Base-by-base conservation (phyloP, 2,329 filamentous ascomycete species). In the Dactylellina drechsleri region DNA sequence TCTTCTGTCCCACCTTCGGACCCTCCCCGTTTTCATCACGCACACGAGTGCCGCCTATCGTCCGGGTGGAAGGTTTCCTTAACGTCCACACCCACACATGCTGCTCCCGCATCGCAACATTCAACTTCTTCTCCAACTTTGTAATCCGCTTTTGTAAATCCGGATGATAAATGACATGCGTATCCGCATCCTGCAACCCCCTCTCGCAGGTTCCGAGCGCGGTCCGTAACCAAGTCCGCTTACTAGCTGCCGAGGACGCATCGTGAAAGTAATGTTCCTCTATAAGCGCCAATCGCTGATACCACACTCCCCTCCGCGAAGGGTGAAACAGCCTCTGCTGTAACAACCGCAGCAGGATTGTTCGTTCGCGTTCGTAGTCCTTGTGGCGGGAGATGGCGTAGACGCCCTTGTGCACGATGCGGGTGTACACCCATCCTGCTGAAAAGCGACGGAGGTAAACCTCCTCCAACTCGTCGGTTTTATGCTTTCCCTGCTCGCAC, bases 181-280 rank as follows among this genome's bases (percentile, higher is more conserved):
- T 96, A 67, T 95, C 87, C 28, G 89, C 88, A 79, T 99, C 95
- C 80, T 97, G 90, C 0, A 99, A 85, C 0, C 92, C 95, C 47
- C 87, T 84, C 81, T 97, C 93, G 80, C 95, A 98, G 0, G 95
- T 99, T 6, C 84, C 83, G 2, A 92, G 84, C 0, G 95, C 92
- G 18, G 89, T 85, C 7, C 87, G 85, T 80, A 90, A 92, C 93
- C 93, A 99, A 77, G 91, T 86, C 79, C 90, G 94, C 83, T 92
- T 95, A 80, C 91, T 90, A 7, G 83, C 82, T 50, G 91, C 88
- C 15, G 85, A 82, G 31, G 84, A 85, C 4, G 91, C 80, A 3
- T 86, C 84, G 79, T 89, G 86, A 91, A 98, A 93, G 81, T 99
- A 98, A 80, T 96, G 93, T 81, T 99, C 95, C 83, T 99, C 95